These are phyloP conservation scores for Solanum commersonii DNA, from an alignment of 257 asterid species.

Conservation along the genomic window DNA sequence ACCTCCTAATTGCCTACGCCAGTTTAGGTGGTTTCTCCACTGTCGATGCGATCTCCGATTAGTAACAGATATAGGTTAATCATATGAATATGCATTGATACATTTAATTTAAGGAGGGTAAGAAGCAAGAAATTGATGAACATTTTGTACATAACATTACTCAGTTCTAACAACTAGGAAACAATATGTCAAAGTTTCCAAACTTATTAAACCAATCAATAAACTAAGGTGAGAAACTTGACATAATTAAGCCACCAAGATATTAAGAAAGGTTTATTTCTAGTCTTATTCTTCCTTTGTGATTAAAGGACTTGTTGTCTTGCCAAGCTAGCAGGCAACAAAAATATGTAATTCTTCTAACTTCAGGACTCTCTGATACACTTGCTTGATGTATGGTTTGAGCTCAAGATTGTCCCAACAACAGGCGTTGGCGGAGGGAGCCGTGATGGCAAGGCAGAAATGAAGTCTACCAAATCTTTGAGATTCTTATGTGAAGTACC, in stretches of 20 bases:
- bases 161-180: not conserved
- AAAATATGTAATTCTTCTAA: not conserved
- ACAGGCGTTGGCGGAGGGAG: not conserved
- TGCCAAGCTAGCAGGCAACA: not conserved
- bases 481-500: too few species aligned
- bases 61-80: too few species aligned
- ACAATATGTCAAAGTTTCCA: not conserved
- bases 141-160: not conserved
- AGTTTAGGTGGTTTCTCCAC: too few species aligned
- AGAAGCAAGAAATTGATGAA: too few species aligned
- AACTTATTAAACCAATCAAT: not conserved
- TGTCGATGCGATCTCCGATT: too few species aligned
- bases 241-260: not conserved
- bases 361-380: not conserved
- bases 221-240: not conserved
- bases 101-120: too few species aligned
- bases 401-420: too few species aligned
- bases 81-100: too few species aligned
- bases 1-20: too few species aligned
- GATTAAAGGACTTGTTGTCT: not conserved
- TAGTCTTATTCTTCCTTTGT: not conserved
- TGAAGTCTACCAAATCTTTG: too few species aligned
- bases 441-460: too few species aligned
- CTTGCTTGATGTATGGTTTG: too few species aligned
- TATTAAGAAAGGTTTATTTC: not conserved